Evolutionary conservation across 495 filamentous ascomycete genomes (phyloP).

Genomic region (Cladorrhinum samala): DNA sequence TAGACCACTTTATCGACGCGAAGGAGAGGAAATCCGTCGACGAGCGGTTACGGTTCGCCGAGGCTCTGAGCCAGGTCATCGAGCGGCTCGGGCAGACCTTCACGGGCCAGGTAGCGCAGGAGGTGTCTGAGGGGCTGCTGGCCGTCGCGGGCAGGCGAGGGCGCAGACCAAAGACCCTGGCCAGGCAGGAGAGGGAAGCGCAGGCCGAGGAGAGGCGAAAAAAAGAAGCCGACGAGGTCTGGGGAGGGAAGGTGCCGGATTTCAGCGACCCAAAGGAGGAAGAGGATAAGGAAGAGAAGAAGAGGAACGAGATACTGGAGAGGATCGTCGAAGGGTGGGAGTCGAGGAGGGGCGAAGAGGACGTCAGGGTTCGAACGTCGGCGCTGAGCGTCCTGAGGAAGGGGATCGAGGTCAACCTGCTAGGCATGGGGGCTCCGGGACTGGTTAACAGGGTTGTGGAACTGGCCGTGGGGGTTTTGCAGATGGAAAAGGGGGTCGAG

Average conservation of each 20-base stretch:
- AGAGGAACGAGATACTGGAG: constrained; percentile 49
- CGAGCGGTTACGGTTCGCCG: constrained; percentile 63
- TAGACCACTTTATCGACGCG: constrained; percentile 64
- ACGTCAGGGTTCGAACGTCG: constrained; percentile 70
- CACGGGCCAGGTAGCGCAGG: constrained; percentile 48
- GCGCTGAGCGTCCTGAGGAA: constrained; percentile 66
- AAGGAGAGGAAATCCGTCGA: constrained; percentile 55
- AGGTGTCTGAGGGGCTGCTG: constrained; percentile 58
- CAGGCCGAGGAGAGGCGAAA: constrained; percentile 40
- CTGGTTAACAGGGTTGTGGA: constrained; percentile 58
- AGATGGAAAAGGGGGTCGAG: constrained; percentile 56
- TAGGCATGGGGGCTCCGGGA: constrained; percentile 50
- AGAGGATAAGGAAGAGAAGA: constrained; percentile 38
- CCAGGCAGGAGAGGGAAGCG: constrained; percentile 44
- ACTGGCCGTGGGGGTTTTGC: constrained; percentile 58
- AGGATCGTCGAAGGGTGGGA: constrained; percentile 72
- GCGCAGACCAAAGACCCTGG: constrained; percentile 48
- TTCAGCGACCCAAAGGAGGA: constrained; percentile 42
- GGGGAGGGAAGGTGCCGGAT: constrained; percentile 46
- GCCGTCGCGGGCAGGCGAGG: constrained; percentile 58
- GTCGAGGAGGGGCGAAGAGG: constrained; percentile 60
- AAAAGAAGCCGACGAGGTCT: constrained; percentile 47
- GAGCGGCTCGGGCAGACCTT: constrained; percentile 59
- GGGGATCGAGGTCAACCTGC: constrained; percentile 60
- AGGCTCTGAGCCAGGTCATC: constrained; percentile 63